Percentiles rank a stretch among this genome's conserved stretches.
phyloP scores from a whole-genome alignment of 192 early-diverging fungal species.

The Coemansia sp. region DNA sequence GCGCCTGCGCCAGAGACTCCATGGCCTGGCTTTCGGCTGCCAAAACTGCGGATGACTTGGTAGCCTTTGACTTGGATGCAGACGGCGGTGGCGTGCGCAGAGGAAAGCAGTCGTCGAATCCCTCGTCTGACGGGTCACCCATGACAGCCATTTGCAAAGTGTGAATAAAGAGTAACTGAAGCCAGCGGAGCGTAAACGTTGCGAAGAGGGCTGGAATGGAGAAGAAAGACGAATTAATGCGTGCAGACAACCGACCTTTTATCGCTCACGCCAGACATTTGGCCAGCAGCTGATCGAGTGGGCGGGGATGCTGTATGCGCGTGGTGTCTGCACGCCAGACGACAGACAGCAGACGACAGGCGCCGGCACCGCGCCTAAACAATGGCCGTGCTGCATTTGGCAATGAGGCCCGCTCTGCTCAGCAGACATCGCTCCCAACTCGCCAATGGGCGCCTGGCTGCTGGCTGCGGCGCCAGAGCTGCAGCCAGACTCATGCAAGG shows the following conservation, averaged over 20 bases:
- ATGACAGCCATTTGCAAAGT: constrained; percentile 9
- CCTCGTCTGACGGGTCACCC: constrained; percentile 23
- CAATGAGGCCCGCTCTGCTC: neutral
- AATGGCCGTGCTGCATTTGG: constrained; percentile 5
- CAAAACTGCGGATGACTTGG: neutral
- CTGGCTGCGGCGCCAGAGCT: neutral
- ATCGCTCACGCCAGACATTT: neutral
- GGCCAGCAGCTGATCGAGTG: constrained; percentile 14
- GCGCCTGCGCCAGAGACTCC: constrained; percentile 25
- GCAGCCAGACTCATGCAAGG: constrained; percentile 2
- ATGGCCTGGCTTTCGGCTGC: constrained; percentile 1
- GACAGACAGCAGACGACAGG: constrained; percentile 1
- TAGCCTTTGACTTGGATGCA: neutral
- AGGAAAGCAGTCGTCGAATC: constrained; percentile 23
- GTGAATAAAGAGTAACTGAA: neutral
- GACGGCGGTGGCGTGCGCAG: neutral
- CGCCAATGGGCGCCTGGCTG: neutral
- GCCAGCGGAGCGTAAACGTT: neutral
- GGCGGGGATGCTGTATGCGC: neutral
- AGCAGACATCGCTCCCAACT: neutral
- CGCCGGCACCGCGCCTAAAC: neutral
- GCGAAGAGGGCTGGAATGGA: neutral
- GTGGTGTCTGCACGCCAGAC: neutral
- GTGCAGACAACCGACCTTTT: constrained; percentile 5
- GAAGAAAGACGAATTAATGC: constrained; percentile 9